Base-by-base conservation (phyloP, 805 yeast genomes). In the Lipomyces sp. region DNA sequence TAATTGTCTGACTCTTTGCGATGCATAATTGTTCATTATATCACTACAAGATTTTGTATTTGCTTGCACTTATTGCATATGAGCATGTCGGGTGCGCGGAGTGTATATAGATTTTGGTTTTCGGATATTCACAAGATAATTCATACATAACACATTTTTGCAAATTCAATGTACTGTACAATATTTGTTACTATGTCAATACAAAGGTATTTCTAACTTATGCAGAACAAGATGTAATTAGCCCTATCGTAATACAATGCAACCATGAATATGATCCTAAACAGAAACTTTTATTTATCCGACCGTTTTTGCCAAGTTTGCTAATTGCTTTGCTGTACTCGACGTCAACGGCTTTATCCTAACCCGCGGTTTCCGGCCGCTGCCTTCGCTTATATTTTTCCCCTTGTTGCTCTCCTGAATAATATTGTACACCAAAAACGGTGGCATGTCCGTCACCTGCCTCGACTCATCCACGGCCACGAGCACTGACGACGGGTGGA, bases 321-420 rank as follows among this genome's bases (percentile, higher is more conserved):
- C 79, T 45, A 93, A 69, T 42, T 90, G 90, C 22, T 79, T 76
- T 2, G 89, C 89, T 4, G 78, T 70, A 34, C 90, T 77, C 49
- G 86, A 91, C 29, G 86, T 86, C 58, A 93, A 71, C 0, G 90
- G 82, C 57, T 78, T 80, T 79, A 93, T 77, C 61, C 95, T 75
- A 2, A 77, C 65, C 59, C 74, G 75, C 42, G 83, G 72, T 7
- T 67, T 62, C 3, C 68, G 54, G 13, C 71, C 70, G 4, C 73
- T 77, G 22, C 73, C 77, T 16, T 58, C 65, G 42, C 71, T 34
- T 35, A 32, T 18, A n/a, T 43, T 37, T 1, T 43, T 22, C 14
- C 57, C 75, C 59, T 73, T 77, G 8, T 75, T 61, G 34, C 85
- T 77, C 29, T 74, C 61, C 49, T 82, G 85, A 57, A 91, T 72